phyloP scores from a whole-genome alignment of 116 monocot genomes.

The Phalaenopsis hybrid region DNA sequence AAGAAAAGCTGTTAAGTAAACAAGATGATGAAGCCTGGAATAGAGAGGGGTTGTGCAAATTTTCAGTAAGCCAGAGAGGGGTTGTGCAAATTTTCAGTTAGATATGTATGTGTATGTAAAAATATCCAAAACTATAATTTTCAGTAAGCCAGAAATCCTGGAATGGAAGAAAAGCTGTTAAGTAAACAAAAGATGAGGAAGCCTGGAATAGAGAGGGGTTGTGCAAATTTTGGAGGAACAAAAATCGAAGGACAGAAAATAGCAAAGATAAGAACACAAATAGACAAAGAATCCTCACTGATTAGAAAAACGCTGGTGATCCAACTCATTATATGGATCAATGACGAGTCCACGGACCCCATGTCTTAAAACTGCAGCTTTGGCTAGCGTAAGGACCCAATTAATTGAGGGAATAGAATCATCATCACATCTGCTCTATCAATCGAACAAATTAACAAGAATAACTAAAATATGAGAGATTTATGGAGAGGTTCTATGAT shows the following conservation, averaged over 20 bases:
- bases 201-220: background rate
- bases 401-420: slow-evolving; percentile 72
- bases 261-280: background rate
- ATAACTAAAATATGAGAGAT: background rate
- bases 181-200: background rate
- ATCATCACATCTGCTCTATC: slow-evolving; percentile 62
- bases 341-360: slow-evolving; percentile 89
- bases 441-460: background rate
- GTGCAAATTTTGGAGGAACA: background rate
- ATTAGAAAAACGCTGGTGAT: slow-evolving; percentile 70
- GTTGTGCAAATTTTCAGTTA: no score
- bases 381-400: slow-evolving; percentile 79
- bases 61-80: background rate
- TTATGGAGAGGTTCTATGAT: background rate
- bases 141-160: background rate
- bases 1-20: background rate
- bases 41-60: background rate
- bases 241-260: background rate
- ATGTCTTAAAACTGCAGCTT: slow-evolving; percentile 84
- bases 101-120: no score
- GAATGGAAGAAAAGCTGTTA: background rate
- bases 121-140: no score
- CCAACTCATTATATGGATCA: slow-evolving; percentile 98
- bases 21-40: background rate
- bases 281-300: slow-evolving; percentile 45